Conservation (phyloP, 2,329 filamentous ascomycete species). For the Penicillium sp. region DNA sequence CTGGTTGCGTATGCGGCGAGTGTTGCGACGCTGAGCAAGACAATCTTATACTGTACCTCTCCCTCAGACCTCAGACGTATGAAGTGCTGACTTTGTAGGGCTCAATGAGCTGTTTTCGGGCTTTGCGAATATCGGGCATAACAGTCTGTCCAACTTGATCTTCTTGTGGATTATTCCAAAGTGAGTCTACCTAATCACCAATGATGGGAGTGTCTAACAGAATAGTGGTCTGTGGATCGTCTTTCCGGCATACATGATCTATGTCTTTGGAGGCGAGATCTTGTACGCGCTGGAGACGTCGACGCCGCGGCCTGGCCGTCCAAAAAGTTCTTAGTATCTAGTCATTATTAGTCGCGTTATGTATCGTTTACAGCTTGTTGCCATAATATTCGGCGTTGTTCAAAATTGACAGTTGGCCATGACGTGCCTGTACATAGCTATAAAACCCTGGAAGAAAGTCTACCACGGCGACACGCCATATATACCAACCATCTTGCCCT, state of each 20-base stretch:
- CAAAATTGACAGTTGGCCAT: not conserved
- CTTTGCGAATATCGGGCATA: conserved; percentile 62
- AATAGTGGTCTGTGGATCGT: conserved; percentile 61
- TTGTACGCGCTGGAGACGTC: conserved; percentile 51
- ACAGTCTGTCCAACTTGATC: conserved; percentile 50
- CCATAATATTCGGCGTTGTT: not conserved
- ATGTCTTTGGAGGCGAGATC: conserved; percentile 59
- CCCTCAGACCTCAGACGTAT: too few species aligned
- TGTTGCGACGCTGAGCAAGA: conserved; percentile 65
- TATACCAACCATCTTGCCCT: conserved; percentile 33
- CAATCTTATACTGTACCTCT: conserved; percentile 65
- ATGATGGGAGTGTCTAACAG: not conserved
- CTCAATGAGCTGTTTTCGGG: conserved; percentile 59
- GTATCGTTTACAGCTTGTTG: not conserved
- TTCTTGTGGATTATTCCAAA: conserved; percentile 64
- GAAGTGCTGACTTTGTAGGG: conserved; percentile 31
- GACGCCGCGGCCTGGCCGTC: conserved; percentile 24
- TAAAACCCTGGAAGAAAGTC: not conserved
- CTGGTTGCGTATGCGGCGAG: conserved; percentile 57
- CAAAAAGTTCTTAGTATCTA: conserved; percentile 21
- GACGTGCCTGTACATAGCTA: not conserved
- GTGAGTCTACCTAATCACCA: conserved; percentile 40
- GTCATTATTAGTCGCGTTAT: not conserved
- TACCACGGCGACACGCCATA: conserved; percentile 16
- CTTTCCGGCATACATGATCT: conserved; percentile 60